Evolutionary conservation across 2,329 filamentous ascomycete species (phyloP), one percentile per base, ranked within the genome.

Genomic region (Paradendryphiella salina): DNA sequence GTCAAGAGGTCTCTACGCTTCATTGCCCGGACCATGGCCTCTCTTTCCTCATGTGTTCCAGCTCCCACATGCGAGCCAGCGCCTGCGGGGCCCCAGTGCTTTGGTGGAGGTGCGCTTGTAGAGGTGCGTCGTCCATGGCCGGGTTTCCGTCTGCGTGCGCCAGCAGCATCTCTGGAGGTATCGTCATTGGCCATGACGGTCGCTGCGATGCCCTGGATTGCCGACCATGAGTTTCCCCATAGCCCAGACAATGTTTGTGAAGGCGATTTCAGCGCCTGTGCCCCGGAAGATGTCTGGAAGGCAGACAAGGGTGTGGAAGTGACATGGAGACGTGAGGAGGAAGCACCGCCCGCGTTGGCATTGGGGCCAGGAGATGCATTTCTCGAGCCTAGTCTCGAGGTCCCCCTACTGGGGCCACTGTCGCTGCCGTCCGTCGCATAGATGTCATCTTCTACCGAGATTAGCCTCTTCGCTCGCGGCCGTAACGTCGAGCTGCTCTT

Each of bases 1-100:
- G 66, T 73, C 52, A 81, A 66, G 54, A 80, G 66, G 49, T 79
- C 77, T 56, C 73, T 76, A 40, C 77, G 70, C 69, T 80, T 80
- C 68, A 78, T 76, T 34, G 76, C 77, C 46, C 79, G 67, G 26
- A 80, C 70, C 55, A 77, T 67, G 34, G 73, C 73, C 42, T 79
- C 72, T 38, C 77, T 67, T 46, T 78, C 76, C 54, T 79, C 77
- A 43, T 72, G 70, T 2, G 76, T 73, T 5, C 78, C 79, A 32
- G 66, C 63, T 9, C 77, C 79, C 31, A 80, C 70, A 14, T 72
- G 66, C 36, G 66, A 65, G 35, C 65, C 65, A 40, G 67, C 56
- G 21, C 73, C 67, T 14, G 66, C 64, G 2, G 77, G 77, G 14
- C 79, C 79, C 79, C 79, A 81, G 72, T 77, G 67, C 46, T 69